A percentile compares a stretch with the other conserved stretches of the same genome.
phyloP scores from a whole-genome alignment of 2,329 filamentous ascomycete genomes.

The Huntiella bhutanensis region DNA sequence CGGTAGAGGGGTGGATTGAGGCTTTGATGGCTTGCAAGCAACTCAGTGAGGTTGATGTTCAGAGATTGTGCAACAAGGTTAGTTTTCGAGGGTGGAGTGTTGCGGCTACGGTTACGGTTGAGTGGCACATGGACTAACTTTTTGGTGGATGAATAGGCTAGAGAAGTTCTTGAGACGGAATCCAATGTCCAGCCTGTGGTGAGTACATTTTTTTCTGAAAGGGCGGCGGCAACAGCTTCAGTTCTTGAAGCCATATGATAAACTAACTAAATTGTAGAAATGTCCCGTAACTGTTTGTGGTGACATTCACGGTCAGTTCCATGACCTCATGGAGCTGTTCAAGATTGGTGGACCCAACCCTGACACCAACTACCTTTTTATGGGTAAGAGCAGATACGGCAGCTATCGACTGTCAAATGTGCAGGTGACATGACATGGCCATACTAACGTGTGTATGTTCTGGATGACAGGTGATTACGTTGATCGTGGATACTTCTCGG shows the following conservation, averaged over 20 bases:
- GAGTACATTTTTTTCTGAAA: slow-evolving; percentile 21
- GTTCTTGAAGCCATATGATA: background rate
- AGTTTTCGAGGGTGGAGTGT: background rate
- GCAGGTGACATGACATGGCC: background rate
- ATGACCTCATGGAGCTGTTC: slow-evolving; percentile 98
- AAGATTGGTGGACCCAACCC: slow-evolving; percentile 96
- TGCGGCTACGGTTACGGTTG: background rate
- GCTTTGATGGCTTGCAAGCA: slow-evolving; percentile 98
- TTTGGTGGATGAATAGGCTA: slow-evolving; percentile 38
- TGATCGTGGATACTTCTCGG: slow-evolving; percentile 95
- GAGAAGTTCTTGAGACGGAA: slow-evolving; percentile 92
- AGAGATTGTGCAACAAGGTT: slow-evolving; percentile 95
- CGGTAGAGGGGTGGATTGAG: slow-evolving; percentile 96
- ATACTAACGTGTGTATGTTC: slow-evolving; percentile 9
- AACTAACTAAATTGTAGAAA: slow-evolving; percentile 39
- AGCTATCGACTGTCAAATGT: background rate
- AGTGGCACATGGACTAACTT: background rate
- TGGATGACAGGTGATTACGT: slow-evolving; percentile 67
- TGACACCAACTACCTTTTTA: slow-evolving; percentile 98
- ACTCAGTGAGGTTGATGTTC: slow-evolving; percentile 81
- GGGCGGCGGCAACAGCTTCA: background rate
- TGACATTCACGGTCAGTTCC: slow-evolving; percentile 97
- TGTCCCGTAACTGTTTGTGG: slow-evolving; percentile 97
- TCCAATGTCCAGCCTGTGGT: slow-evolving; percentile 98
- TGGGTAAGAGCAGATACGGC: slow-evolving; percentile 46